phyloP scores from a whole-genome alignment of 495 filamentous ascomycete genomes.

The Astrocystis sublimbata region DNA sequence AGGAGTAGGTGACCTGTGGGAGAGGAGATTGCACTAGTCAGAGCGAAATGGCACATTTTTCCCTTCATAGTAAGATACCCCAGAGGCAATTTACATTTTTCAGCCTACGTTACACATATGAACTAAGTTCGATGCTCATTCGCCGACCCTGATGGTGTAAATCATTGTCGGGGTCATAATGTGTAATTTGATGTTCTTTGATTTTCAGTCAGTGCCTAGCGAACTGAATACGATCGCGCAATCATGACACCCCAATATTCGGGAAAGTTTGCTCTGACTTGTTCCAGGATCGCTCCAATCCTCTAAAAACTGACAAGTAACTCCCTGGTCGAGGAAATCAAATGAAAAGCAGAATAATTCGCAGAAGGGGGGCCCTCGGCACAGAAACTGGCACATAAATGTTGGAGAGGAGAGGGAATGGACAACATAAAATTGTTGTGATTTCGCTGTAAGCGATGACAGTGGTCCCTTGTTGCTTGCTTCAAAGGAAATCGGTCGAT shows the following conservation, averaged over 20 bases:
- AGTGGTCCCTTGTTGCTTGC: neutral
- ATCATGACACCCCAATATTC: neutral
- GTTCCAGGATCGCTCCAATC: neutral
- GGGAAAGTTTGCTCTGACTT: neutral
- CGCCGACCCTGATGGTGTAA: neutral
- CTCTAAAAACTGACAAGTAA: neutral
- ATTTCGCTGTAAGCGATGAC: neutral
- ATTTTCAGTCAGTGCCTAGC: neutral
- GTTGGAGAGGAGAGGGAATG: neutral
- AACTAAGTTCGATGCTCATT: neutral
- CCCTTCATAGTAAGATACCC: slow-evolving; percentile 4
- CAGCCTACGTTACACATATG: neutral
- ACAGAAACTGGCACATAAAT: neutral
- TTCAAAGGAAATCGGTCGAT: no score
- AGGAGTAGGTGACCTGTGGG: slow-evolving; percentile 70
- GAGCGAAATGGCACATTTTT: neutral
- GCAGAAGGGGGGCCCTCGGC: neutral
- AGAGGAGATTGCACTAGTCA: slow-evolving; percentile 60
- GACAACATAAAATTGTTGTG: neutral
- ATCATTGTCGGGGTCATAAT: neutral
- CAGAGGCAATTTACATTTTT: neutral
- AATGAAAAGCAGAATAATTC: neutral
- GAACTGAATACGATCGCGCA: neutral
- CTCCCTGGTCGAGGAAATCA: neutral
- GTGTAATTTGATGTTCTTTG: neutral